Evolutionary conservation across 768 basidiomycete genomes (phyloP).

Genomic region (Pisolithus marmoratus): DNA sequence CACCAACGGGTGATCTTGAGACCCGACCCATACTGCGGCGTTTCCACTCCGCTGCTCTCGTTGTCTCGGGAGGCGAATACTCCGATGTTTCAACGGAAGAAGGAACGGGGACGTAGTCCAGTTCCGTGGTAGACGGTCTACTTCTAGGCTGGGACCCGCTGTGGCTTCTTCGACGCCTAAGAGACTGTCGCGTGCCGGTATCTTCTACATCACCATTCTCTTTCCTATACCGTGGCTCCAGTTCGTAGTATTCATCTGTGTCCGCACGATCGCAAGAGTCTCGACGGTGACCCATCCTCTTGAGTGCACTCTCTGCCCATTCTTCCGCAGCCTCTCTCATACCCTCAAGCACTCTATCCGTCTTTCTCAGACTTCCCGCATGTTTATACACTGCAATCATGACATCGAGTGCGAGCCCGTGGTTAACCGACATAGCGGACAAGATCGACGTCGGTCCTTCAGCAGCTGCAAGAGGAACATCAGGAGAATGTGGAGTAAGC

Average conservation of each 20-base stretch:
- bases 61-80: constrained; percentile 25
- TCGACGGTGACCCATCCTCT: background rate
- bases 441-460: constrained; percentile 31
- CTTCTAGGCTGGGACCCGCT: background rate
- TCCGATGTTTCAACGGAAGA: constrained; percentile 13
- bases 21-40: constrained; percentile 1
- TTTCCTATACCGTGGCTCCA: background rate
- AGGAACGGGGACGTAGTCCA: constrained; percentile 10
- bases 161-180: background rate
- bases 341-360: constrained; percentile 33
- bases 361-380: constrained; percentile 30
- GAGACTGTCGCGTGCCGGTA: background rate
- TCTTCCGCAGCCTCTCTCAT: constrained; percentile 36
- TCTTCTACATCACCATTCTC: background rate
- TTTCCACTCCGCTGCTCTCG: constrained; percentile 23
- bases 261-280: background rate
- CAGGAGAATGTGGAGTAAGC: constrained; percentile 6
- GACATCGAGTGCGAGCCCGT: constrained; percentile 37
- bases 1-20: background rate
- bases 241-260: constrained; percentile 7
- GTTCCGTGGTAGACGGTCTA: background rate
- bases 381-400: constrained; percentile 34
- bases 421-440: constrained; percentile 38
- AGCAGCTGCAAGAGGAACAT: constrained; percentile 10
- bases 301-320: constrained; percentile 10